These are phyloP conservation scores for Cyberlindnera americana DNA, from an alignment of 805 yeast genomes.

Conservation along the genomic window DNA sequence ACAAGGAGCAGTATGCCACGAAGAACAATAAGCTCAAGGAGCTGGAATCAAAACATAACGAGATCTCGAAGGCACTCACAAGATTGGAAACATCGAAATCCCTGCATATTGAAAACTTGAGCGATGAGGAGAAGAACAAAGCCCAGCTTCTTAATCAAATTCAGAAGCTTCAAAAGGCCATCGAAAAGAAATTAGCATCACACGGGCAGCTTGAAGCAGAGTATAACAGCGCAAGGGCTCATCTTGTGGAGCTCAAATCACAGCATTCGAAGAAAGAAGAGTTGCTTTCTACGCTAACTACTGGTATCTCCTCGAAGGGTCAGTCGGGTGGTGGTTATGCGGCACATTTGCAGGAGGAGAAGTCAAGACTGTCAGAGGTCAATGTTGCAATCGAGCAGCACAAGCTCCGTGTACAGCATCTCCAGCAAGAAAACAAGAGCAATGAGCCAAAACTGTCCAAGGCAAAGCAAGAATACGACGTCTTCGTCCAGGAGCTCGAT, in stretches of 20 bases:
- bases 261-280: slow-evolving; percentile 65
- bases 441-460: slow-evolving; percentile 45
- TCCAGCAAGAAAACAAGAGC: slow-evolving; percentile 45
- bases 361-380: slow-evolving; percentile 49
- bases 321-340: slow-evolving; percentile 70
- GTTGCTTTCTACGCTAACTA: slow-evolving; percentile 71
- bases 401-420: slow-evolving; percentile 53
- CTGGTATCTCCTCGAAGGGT: slow-evolving; percentile 88
- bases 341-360: slow-evolving; percentile 64
- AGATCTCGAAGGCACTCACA: slow-evolving; percentile 58
- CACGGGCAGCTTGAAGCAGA: slow-evolving; percentile 42
- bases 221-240: slow-evolving; percentile 41
- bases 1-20: slow-evolving; percentile 53
- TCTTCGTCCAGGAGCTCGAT: slow-evolving; percentile 41
- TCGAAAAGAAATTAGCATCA: slow-evolving; percentile 34
- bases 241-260: slow-evolving; percentile 43
- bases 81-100: slow-evolving; percentile 63
- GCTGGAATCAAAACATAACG: slow-evolving; percentile 55
- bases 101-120: slow-evolving; percentile 51
- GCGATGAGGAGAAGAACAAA: slow-evolving; percentile 46
- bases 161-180: slow-evolving; percentile 29
- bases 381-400: slow-evolving; percentile 57
- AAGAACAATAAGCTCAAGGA: slow-evolving; percentile 59
- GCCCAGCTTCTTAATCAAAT: slow-evolving; percentile 33
- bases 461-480: slow-evolving; percentile 49